phyloP scores from a whole-genome alignment of 1,139 yeast species.

The Protomyces lactucae-debilis region DNA sequence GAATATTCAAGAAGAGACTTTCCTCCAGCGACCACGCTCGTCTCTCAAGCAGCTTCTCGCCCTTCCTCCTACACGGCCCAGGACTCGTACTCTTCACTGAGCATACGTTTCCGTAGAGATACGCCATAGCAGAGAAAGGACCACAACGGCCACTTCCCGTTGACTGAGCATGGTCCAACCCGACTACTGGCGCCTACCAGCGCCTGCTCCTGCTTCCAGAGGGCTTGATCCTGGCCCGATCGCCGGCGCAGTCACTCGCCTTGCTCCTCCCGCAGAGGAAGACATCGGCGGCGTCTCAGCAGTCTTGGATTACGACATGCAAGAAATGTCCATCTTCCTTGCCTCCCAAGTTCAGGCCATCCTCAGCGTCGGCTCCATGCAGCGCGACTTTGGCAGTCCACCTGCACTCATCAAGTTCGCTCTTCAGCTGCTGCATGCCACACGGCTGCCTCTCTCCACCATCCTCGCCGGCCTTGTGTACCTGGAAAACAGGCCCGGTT shows the following conservation, averaged over 20 bases:
- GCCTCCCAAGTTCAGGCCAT: constrained; percentile 41
- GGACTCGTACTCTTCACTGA: not conserved
- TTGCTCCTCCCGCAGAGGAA: not conserved
- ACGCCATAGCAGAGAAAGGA: not conserved
- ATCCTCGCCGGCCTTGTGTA: constrained; percentile 74
- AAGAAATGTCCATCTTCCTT: constrained; percentile 70
- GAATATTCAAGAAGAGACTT: too few species aligned
- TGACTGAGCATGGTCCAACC: not conserved
- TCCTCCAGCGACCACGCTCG: too few species aligned
- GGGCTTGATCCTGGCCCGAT: not conserved
- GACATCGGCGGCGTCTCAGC: constrained; percentile 67
- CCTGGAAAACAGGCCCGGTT: constrained; percentile 46
- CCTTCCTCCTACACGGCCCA: not conserved
- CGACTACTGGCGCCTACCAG: not conserved
- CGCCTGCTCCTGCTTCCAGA: not conserved
- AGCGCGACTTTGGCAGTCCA: constrained; percentile 47
- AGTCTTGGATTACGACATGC: constrained; percentile 71
- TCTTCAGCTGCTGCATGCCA: constrained; percentile 73
- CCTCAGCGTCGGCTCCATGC: constrained; percentile 60
- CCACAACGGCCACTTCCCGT: not conserved
- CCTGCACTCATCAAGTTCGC: constrained; percentile 57
- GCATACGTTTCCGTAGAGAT: not conserved
- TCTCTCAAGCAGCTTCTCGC: not conserved
- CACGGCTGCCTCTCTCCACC: constrained; percentile 79
- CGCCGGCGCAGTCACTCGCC: not conserved